Base-by-base conservation (phyloP, 352 stramenopile genomes). In the Peronosclerospora sorghi region DNA sequence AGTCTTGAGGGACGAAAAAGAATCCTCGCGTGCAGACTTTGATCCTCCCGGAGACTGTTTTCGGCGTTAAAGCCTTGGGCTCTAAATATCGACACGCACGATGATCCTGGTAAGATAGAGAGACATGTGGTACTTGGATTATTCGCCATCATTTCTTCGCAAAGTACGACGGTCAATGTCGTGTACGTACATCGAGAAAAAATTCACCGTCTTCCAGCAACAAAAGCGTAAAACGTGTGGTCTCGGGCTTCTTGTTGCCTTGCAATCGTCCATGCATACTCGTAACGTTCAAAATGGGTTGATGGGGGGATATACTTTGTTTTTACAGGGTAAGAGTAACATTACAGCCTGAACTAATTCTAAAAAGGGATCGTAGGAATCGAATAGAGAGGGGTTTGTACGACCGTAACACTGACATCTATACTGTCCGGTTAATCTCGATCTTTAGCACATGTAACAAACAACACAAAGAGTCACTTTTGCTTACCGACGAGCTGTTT, bases 121-220 rank as follows among this genome's bases (percentile, higher is more conserved):
- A 30, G 26, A 14, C 9, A n/a, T 19, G 8, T 7, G 30, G 13
- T n/a, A 17, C 5, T n/a, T 35, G 9, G 5, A 46, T 45, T 34
- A 57, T 27, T 41, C 3, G 32, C 45, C 9, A 47, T 30, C 27
- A 55, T 55, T 20, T 47, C 41, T n/a, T 52, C 24, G 40, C 35
- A 48, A 39, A n/a, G n/a, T n/a, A n/a, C n/a, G n/a, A n/a, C n/a
- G n/a, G n/a, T n/a, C n/a, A 48, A 20, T 43, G 32, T 21, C 27
- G n/a, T 14, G 10, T 63, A 12, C 58, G 24, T 62, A 86, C 81
- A 46, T 92, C 81, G 8, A 96, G 71, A 57, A 95, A 95, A 51
- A 76, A 87, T 62, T 97, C 88, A 41, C 86, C 87, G 52, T 96
- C 82, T 39, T 96, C 87, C 9, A 97, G 68, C 43, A 95, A 56